Base-by-base conservation (phyloP, 2,329 filamentous ascomycete genomes). In the Thielaviopsis musarum region DNA sequence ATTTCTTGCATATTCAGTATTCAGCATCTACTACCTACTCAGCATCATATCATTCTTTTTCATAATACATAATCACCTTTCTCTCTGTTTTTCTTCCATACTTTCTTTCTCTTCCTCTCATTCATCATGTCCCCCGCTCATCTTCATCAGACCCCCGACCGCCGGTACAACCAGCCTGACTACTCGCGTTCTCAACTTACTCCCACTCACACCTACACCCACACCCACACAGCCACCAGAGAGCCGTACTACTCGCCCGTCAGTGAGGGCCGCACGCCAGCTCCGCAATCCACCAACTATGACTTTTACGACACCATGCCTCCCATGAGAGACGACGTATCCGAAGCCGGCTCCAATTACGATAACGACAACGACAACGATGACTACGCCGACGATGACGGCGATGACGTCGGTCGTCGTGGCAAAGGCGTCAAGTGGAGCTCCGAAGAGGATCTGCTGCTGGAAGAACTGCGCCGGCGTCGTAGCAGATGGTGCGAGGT, bases 341-440 rank as follows among this genome's bases (percentile, higher is more conserved):
- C 55, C 19, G 59, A 58, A 38, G 55, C 52, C 51, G 52, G 57
- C 15, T 56, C 54, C 45, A 52, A 41, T 52, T 55, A 54, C 48
- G 41, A 58, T 7, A 53, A 56, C 38, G 34, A 58, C 13, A 53
- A 56, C 38, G 34, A 54, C 17, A 56, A 59, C 19, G 60, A 61
- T 21, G 56, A 56, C 30, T 34, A 34, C 24, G 26, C 24, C 24
- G 53, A 60, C n/a, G 28, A 56, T 3, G 54, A 56, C 5, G 57
- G 54, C 19, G 60, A 61, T 13, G 57, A 59, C 12, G 45, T 57
- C 26, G 41, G 54, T 9, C 30, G 60, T 6, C 57, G 60, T 26
- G 60, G 60, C 34, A 61, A 84, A 66, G 86, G 87, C 24, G 78
- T 90, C 69, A 91, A 91, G 71, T 95, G 89, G 89, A 79, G 81